Conservation (phyloP, 768 basidiomycete species). For the Lactarius trivialis region DNA sequence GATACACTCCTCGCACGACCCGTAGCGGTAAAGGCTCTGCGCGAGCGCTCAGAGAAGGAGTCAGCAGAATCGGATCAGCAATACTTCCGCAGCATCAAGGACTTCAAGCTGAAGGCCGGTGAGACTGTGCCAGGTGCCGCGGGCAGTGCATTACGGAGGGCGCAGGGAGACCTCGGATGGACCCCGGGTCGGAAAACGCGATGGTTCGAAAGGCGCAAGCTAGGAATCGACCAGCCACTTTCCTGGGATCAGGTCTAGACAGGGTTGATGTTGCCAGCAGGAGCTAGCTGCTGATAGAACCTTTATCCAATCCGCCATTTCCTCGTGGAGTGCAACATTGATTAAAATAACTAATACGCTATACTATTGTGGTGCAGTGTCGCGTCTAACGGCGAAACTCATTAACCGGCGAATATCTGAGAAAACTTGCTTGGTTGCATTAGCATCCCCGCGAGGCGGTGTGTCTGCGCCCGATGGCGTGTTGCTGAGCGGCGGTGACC, state of each 20-base stretch:
- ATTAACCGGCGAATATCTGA: constrained; percentile 86
- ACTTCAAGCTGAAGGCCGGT: constrained; percentile 22
- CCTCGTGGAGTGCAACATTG: background rate
- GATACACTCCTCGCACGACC: constrained; percentile 23
- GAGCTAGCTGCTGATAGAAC: background rate
- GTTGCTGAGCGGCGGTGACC: constrained; percentile 57
- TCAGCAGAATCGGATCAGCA: constrained; percentile 14
- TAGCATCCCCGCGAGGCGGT: constrained; percentile 37
- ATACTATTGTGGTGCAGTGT: constrained; percentile 34
- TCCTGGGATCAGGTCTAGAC: constrained; percentile 19
- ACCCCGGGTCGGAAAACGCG: constrained; percentile 18
- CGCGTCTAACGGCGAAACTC: constrained; percentile 79
- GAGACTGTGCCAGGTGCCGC: constrained; percentile 22
- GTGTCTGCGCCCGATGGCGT: constrained; percentile 56
- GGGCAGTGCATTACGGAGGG: constrained; percentile 18
- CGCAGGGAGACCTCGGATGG: constrained; percentile 21
- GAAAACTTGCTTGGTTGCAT: constrained; percentile 63
- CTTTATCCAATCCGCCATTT: background rate
- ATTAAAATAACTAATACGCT: background rate
- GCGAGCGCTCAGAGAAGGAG: constrained; percentile 9
- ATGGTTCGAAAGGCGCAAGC: constrained; percentile 23
- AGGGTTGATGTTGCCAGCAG: background rate
- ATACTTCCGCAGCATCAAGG: constrained; percentile 23
- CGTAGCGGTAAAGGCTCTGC: constrained; percentile 18
- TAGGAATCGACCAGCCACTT: constrained; percentile 21